These are phyloP conservation scores for Tetrahymena elliotti DNA, from an alignment of 73 alveolate species.

Conservation along the genomic window DNA sequence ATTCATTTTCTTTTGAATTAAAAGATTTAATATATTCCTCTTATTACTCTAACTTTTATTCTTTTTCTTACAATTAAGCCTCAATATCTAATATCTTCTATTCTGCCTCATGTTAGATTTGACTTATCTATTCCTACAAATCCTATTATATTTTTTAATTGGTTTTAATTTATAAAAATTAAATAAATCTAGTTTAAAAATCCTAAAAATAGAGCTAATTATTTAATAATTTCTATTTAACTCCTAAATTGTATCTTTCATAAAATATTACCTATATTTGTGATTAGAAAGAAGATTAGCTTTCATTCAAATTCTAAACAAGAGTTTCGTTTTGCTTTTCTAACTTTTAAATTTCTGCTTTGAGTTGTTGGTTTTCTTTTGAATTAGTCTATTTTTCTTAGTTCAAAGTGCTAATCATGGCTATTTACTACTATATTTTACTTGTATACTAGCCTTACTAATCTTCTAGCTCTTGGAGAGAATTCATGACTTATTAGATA, in stretches of 20 bases:
- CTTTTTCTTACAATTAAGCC: neutral
- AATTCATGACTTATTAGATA: neutral
- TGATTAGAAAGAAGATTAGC: neutral
- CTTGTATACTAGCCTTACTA: neutral
- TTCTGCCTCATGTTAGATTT: neutral
- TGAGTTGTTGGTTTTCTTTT: neutral
- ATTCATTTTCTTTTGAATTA: neutral
- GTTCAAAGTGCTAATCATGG: neutral
- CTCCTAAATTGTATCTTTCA: no score
- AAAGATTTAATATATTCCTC: no score
- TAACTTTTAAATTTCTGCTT: neutral
- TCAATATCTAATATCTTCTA: neutral
- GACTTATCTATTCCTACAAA: neutral
- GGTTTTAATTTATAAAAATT: no score
- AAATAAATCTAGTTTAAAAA: no score
- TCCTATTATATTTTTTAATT: no score
- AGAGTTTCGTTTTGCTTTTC: neutral
- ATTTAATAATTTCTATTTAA: no score
- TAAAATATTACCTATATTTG: neutral
- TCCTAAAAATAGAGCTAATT: no score
- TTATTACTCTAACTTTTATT: neutral
- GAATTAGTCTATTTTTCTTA: neutral
- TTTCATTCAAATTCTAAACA: neutral
- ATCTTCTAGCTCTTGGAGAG: neutral
- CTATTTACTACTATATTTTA: neutral